These are phyloP conservation scores for Arthrobotrys megalospora DNA, from an alignment of 2,329 filamentous ascomycete species.

Conservation along the genomic window DNA sequence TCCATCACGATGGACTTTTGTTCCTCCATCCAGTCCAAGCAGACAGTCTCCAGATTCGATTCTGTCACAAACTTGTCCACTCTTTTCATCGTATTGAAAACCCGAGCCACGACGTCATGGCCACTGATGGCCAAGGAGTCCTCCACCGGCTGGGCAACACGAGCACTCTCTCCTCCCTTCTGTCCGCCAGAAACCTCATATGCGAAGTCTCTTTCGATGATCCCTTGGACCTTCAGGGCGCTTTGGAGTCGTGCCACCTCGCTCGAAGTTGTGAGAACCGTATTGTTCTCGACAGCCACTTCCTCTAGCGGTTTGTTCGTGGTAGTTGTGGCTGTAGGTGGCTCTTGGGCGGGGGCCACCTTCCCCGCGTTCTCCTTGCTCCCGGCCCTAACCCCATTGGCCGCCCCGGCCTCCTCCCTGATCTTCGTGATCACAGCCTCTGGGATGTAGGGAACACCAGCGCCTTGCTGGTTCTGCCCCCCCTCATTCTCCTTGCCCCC, in stretches of 20 bases:
- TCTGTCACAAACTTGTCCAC: constrained; percentile 6
- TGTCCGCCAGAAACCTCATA: not conserved
- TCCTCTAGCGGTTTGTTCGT: too few relatives aligned
- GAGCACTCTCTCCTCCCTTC: not conserved
- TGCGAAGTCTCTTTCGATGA: constrained; percentile 6
- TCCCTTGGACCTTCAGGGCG: not conserved
- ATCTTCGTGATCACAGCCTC: too few relatives aligned
- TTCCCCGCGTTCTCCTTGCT: too few relatives aligned
- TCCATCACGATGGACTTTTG: not conserved
- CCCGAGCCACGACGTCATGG: not conserved
- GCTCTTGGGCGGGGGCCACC: too few relatives aligned
- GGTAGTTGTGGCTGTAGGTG: too few relatives aligned
- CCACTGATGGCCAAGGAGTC: too few relatives aligned
- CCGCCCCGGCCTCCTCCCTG: not conserved
- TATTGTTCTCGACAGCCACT: too few relatives aligned
- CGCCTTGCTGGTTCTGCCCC: too few relatives aligned
- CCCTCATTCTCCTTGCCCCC: constrained; percentile 7
- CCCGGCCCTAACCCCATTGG: not conserved
- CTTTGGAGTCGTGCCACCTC: not conserved
- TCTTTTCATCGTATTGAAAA: not conserved
- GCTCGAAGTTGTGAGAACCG: too few relatives aligned
- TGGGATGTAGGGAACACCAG: too few relatives aligned
- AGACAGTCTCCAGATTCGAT: not conserved
- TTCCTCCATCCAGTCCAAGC: not conserved
- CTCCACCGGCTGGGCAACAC: too few relatives aligned